Evolutionary conservation across 2,329 filamentous ascomycete species (phyloP).

Genomic region (Calonectria henricotiae): DNA sequence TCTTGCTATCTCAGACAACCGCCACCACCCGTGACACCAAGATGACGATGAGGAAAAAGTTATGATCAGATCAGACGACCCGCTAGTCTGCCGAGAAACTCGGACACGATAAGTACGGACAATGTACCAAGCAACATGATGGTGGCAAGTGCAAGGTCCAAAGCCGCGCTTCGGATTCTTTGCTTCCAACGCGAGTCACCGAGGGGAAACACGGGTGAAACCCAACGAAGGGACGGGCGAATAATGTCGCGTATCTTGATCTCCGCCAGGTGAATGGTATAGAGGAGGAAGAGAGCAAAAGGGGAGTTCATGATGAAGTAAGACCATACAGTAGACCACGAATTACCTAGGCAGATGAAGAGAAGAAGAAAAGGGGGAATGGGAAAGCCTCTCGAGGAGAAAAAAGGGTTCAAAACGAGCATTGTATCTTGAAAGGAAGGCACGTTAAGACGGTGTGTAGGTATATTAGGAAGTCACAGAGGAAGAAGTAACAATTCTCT

Average conservation of each 20-base stretch:
- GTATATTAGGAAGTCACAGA: too few relatives aligned
- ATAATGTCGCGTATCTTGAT: neutral
- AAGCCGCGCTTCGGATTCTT: neutral
- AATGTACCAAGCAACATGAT: neutral
- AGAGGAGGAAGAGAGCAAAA: neutral
- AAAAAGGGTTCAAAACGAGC: neutral
- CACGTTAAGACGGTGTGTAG: too few relatives aligned
- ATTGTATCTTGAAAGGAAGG: neutral
- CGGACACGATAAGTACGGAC: neutral
- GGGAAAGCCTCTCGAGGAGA: neutral
- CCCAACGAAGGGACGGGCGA: neutral
- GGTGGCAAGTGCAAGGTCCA: too few relatives aligned
- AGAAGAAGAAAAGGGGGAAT: neutral
- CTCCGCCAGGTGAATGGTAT: neutral
- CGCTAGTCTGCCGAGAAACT: neutral
- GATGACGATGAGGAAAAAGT: neutral
- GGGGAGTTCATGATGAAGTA: neutral
- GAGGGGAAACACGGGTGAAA: neutral
- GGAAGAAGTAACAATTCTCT: too few relatives aligned
- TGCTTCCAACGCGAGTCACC: neutral
- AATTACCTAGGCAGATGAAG: neutral
- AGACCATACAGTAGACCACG: neutral
- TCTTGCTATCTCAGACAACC: too few relatives aligned
- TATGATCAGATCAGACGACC: neutral
- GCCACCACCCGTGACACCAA: too few relatives aligned